Evolutionary conservation across 1,139 yeast species (phyloP), one percentile per base, ranked within the genome.

Genomic region (Meyerozyma sp.): DNA sequence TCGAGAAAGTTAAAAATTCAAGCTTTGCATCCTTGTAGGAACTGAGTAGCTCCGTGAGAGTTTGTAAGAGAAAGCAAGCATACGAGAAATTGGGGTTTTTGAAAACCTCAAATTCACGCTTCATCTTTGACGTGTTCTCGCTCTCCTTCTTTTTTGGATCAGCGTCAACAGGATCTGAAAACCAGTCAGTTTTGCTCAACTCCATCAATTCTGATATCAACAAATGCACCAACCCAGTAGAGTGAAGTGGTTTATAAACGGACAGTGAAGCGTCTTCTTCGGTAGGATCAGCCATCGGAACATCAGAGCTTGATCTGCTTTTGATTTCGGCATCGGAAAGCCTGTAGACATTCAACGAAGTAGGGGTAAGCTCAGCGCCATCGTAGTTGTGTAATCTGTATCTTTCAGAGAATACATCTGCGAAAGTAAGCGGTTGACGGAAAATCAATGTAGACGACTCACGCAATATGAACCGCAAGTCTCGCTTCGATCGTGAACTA

Each of bases 1-100:
- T 84, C 3, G 93, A 81, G 54, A 78, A 90, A 0, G 91, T 82
- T 45, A 91, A 67, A 55, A 91, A 86, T 54, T 89, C 96, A 43
- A 86, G 73, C 58, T 91, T 91, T 46, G 93, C 81, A 48, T 81
- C 82, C 51, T 84, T 84, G 61, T 90, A 91, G 1, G 96, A 85
- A 2, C 84, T 80, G 16, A 90, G 62, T 13, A 90, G 66, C 53
- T 91, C 98, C 1, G 84, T 74, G 32, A 90, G 62, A 0, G 80
- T 65, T 54, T 83, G 88, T 36, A 91, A 64, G 36, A 91, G 63
- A 57, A 83, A 87, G 40, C 85, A 75, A 44, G 81, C 80, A 55
- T 85, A 82, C 0, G 82, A 73, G 58, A 84, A 86, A 30, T 77
- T 71, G 10, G 54, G 49, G 49, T 78, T 77, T 41, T 60, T 61